These are phyloP conservation scores for Saposhnikovia divaricata DNA, from an alignment of 129 eudicot genomes.

Conservation along the genomic window DNA sequence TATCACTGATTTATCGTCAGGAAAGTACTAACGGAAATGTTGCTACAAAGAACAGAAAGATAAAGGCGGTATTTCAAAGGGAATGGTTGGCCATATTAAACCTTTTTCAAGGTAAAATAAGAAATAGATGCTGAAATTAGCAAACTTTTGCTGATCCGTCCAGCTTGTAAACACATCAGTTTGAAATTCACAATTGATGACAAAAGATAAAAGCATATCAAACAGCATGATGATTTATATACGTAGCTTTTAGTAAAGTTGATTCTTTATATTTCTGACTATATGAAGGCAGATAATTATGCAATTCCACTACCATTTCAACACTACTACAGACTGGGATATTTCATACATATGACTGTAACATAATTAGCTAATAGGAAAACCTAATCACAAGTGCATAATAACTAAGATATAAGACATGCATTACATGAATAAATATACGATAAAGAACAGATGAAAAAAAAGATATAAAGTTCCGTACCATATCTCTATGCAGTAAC, in stretches of 20 bases:
- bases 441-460: too few relatives aligned
- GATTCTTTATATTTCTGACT: too few relatives aligned
- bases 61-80: neutral
- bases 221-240: neutral
- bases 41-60: constrained; percentile 30
- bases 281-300: neutral
- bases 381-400: neutral
- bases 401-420: too few relatives aligned
- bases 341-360: neutral
- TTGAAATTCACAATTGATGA: neutral
- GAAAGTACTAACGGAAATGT: constrained; percentile 43
- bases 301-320: neutral
- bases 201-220: neutral
- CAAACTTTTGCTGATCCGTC: neutral
- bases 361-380: neutral
- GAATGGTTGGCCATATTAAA: neutral
- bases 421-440: too few relatives aligned
- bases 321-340: neutral
- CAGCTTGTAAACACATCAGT: neutral
- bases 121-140: neutral
- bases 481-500: too few relatives aligned
- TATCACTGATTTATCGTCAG: constrained; percentile 31
- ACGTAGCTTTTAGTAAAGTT: neutral
- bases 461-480: too few relatives aligned
- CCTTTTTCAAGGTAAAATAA: neutral